Evolutionary conservation across 2,329 filamentous ascomycete genomes (phyloP).

Genomic region (Trichoderma simmonsii): DNA sequence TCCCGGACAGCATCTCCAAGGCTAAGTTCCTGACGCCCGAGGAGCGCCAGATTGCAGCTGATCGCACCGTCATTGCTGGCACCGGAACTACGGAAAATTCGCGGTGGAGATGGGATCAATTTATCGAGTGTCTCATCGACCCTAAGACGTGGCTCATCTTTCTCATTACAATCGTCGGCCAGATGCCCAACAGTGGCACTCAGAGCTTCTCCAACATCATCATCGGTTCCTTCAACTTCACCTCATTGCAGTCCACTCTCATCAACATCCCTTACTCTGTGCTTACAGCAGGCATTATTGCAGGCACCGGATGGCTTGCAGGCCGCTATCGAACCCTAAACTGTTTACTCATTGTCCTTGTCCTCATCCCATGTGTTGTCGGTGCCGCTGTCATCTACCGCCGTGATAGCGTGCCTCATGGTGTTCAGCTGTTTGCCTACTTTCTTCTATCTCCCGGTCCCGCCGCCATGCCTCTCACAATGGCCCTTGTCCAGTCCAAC

Average conservation of each 20-base stretch:
- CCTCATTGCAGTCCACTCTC: slow-evolving; percentile 51
- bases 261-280: slow-evolving; percentile 59
- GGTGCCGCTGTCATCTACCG: slow-evolving; percentile 54
- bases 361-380: slow-evolving; percentile 49
- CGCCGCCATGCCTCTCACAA: slow-evolving; percentile 51
- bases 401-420: slow-evolving; percentile 38
- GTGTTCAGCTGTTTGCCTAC: slow-evolving; percentile 54
- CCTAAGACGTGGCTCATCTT: slow-evolving; percentile 61
- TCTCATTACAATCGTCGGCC: slow-evolving; percentile 48
- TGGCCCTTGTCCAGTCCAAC: slow-evolving; percentile 55
- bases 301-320: slow-evolving; percentile 48
- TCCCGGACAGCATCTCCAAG: slow-evolving; percentile 52
- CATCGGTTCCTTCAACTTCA: slow-evolving; percentile 54
- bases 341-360: slow-evolving; percentile 49
- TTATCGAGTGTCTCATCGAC: slow-evolving; percentile 52
- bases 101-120: slow-evolving; percentile 50
- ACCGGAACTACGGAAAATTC: slow-evolving; percentile 50
- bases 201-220: slow-evolving; percentile 58
- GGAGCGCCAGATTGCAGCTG: slow-evolving; percentile 47
- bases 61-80: slow-evolving; percentile 48
- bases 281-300: slow-evolving; percentile 47
- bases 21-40: slow-evolving; percentile 56
- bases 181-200: slow-evolving; percentile 62
- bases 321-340: slow-evolving; percentile 50
- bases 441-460: slow-evolving; percentile 55